A percentile compares a stretch with the other conserved stretches of the same genome.
Evolutionary conservation across 257 asterid species (phyloP).

Genomic region (Cruciata laevipes): DNA sequence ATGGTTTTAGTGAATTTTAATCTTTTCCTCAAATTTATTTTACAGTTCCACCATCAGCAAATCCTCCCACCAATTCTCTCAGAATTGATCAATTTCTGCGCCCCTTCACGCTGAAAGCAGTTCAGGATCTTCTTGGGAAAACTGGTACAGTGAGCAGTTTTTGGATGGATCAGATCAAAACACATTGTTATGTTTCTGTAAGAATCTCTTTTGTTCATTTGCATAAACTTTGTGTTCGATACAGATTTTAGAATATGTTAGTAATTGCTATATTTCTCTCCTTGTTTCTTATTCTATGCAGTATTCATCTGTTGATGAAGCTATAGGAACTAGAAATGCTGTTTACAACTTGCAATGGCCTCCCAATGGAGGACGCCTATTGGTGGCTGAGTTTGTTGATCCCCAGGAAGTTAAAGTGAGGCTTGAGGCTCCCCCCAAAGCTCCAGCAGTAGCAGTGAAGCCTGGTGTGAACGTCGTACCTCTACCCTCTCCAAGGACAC

Average conservation of each 20-base stretch:
- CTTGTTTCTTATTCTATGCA: conserved; percentile 29
- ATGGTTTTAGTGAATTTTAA: neutral
- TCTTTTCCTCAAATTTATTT: neutral
- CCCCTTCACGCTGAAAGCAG: conserved; percentile 82
- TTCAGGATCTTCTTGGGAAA: conserved; percentile 75
- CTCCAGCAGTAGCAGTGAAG: conserved; percentile 38
- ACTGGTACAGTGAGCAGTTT: conserved; percentile 59
- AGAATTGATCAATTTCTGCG: conserved; percentile 79
- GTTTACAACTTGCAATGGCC: conserved; percentile 95
- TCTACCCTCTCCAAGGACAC: conserved; percentile 53
- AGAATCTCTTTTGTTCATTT: conserved; percentile 15
- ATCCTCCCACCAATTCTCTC: conserved; percentile 57
- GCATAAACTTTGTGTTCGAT: neutral
- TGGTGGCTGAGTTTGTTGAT: conserved; percentile 75
- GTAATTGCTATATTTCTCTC: neutral
- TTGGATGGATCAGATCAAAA: conserved; percentile 94
- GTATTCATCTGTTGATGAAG: conserved; percentile 82
- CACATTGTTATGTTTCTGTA: conserved; percentile 88
- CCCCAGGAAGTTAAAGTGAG: conserved; percentile 67
- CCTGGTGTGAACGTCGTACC: conserved; percentile 23
- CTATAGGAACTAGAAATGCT: conserved; percentile 73
- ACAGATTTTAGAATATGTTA: neutral
- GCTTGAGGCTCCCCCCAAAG: conserved; percentile 43
- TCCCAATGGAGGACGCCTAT: conserved; percentile 61
- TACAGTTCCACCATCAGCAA: conserved; percentile 72